A percentile compares a stretch with the other conserved stretches of the same genome.
phyloP scores from a whole-genome alignment of 805 yeast species.

The Saturnispora bothae region DNA sequence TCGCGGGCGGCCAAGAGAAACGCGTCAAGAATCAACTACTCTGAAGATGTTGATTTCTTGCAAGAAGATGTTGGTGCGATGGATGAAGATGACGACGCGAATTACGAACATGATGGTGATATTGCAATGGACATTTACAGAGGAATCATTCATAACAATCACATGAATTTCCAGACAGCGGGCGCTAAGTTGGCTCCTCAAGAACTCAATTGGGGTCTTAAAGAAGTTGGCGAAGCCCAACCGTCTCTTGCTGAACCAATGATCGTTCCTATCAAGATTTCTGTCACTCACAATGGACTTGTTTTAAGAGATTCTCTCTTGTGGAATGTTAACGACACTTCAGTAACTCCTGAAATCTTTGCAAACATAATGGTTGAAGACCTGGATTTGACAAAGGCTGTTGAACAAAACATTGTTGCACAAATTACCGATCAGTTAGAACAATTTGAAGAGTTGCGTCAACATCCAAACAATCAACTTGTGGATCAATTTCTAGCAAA shows the following conservation, averaged over 20 bases:
- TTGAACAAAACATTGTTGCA: slow-evolving; percentile 52
- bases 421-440: slow-evolving; percentile 75
- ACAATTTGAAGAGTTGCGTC: slow-evolving; percentile 54
- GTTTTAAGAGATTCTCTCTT: slow-evolving; percentile 53
- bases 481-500: slow-evolving; percentile 36
- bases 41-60: slow-evolving; percentile 51
- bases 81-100: slow-evolving; percentile 57
- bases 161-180: slow-evolving; percentile 20
- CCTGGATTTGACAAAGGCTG: slow-evolving; percentile 61
- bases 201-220: slow-evolving; percentile 18
- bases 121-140: slow-evolving; percentile 27
- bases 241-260: slow-evolving; percentile 8
- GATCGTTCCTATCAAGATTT: slow-evolving; percentile 57
- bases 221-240: background rate
- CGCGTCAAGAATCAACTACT: slow-evolving; percentile 62
- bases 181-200: slow-evolving; percentile 31
- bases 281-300: slow-evolving; percentile 47
- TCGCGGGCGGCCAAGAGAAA: slow-evolving; percentile 68
- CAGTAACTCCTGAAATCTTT: slow-evolving; percentile 61
- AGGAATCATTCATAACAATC: slow-evolving; percentile 15
- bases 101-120: slow-evolving; percentile 50
- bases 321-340: slow-evolving; percentile 62
- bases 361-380: slow-evolving; percentile 74
- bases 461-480: slow-evolving; percentile 32
- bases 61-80: slow-evolving; percentile 41